Evolutionary conservation across 2,329 filamentous ascomycete species (phyloP), one percentile per base, ranked within the genome.

Genomic region (Sarocladium kiliense): DNA sequence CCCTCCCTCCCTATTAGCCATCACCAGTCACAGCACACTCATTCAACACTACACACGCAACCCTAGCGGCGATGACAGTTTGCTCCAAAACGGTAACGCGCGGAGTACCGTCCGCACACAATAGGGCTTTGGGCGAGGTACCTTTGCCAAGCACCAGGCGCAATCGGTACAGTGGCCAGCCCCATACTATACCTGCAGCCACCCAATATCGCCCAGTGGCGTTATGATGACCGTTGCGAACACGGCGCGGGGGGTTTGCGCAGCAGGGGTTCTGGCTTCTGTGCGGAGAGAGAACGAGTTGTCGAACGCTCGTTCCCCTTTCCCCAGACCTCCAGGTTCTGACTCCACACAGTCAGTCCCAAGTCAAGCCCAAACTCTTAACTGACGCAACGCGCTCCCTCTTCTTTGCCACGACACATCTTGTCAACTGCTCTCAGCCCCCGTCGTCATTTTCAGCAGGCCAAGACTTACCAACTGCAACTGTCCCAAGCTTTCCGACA

Each of bases 181-280:
- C 9, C 41, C 23, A 25, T 21, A 27, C 44, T 18, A 49, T 27
- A 27, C 23, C 44, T 49, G 44, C 44, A 49, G 25, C 44, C 44
- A 49, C n/a, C 44, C 44, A 49, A 49, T 49, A 30, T 49, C 44
- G 44, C 25, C n/a, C 44, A 32, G 44, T 49, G 44, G 44, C 44
- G 44, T 49, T 30, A 27, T 49, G 44, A 49, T 49, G 44, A 44
- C 44, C 26, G 44, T 32, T 49, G 25, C 25, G n/a, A 27, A 5
- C 7, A 25, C 7, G 41, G 41, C 37, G 18, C 37, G 16, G 41
- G 21, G 41, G n/a, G 41, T 12, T 10, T 10, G 23, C 6, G 12
- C 37, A 41, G 41, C 41, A 45, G 44, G 44, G 44, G 44, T 44
- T 18, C 39, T 23, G 7, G 7, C 7, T 49, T 30, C 25, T 27